Evolutionary conservation across 768 basidiomycete genomes (phyloP), one percentile per base, ranked within the genome.

Genomic region (Leccinum obscurum): DNA sequence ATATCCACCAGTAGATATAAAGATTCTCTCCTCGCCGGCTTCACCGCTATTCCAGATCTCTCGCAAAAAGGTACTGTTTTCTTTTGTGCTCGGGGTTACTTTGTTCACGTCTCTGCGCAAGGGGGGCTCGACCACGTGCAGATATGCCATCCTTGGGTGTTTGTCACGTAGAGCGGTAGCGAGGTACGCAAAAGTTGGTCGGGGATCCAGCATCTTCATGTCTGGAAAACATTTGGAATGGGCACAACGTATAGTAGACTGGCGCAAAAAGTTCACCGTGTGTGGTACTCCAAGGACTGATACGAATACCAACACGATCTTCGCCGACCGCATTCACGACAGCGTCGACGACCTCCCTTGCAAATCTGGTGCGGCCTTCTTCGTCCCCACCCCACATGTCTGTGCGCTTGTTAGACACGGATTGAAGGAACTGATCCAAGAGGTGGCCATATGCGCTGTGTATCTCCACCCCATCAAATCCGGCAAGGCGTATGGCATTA

Each of bases 331-430:
- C 80, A 0, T 77, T 68, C 3, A 73, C 75, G 1, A 89, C 72
- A 2, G 83, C 84, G 37, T 82, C 77, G 7, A 84, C 68, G 41
- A 88, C 75, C 60, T 87, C 84, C 6, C 87, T 72, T 0, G 72
- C 66, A 68, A 92, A 90, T 28, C 83, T 77, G 1, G 78, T 75
- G 6, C 90, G 77, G 58, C 81, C 83, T 68, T 87, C 83, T 30
- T 89, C 72, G 50, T 80, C 81, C 2, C 90, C 90, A 0, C 90
- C 90, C 69, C 87, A 92, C 50, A 79, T 74, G 68, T 90, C 88
- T 7, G 80, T 83, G 15, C 87, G 79, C 5, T 78, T 66, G 70
- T 90, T 89, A 35, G 76, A 76, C n/a, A 76, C 67, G 28, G 81
- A 76, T 64, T 87, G 84, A 10, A 85, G 60, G 76, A 90, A 89